phyloP scores from a whole-genome alignment of 257 asterid species.

The Cruciata laevipes region DNA sequence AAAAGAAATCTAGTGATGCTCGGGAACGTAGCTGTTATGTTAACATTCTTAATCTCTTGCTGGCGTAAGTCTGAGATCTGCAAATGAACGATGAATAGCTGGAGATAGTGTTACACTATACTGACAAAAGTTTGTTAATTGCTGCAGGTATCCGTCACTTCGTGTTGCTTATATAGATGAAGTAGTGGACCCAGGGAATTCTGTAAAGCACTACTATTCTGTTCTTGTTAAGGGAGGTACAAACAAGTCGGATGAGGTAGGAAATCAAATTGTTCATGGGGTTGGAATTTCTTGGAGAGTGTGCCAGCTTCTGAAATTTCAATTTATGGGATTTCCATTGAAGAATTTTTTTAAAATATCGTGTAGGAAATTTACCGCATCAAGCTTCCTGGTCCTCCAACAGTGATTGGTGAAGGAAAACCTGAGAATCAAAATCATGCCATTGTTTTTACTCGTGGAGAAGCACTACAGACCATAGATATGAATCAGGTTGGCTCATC shows the following conservation, averaged over 20 bases:
- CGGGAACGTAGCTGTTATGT: constrained; percentile 70
- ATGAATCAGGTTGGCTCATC: constrained; percentile 77
- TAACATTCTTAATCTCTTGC: constrained; percentile 87
- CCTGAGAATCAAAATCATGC: constrained; percentile 99
- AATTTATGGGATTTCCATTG: not conserved
- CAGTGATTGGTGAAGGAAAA: constrained; percentile 92
- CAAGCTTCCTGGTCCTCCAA: constrained; percentile 96
- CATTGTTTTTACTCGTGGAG: constrained; percentile 94
- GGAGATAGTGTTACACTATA: constrained; percentile 8
- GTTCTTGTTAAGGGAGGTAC: constrained; percentile 98
- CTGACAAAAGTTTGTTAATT: constrained; percentile 17
- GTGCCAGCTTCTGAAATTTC: not conserved
- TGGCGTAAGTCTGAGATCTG: constrained; percentile 52
- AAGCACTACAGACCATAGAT: constrained; percentile 98
- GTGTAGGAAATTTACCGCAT: constrained; percentile 94
- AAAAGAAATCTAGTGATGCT: constrained; percentile 71
- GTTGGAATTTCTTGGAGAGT: constrained; percentile 2
- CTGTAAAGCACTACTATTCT: constrained; percentile 74
- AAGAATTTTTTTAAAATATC: not conserved
- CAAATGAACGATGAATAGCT: constrained; percentile 10
- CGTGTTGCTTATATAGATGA: constrained; percentile 98
- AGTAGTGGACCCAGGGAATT: constrained; percentile 59
- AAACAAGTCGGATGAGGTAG: constrained; percentile 90
- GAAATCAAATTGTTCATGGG: constrained; percentile 9
- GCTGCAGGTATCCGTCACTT: constrained; percentile 76